phyloP scores from a whole-genome alignment of 73 alveolate genomes.

The Uronychia binucleata region DNA sequence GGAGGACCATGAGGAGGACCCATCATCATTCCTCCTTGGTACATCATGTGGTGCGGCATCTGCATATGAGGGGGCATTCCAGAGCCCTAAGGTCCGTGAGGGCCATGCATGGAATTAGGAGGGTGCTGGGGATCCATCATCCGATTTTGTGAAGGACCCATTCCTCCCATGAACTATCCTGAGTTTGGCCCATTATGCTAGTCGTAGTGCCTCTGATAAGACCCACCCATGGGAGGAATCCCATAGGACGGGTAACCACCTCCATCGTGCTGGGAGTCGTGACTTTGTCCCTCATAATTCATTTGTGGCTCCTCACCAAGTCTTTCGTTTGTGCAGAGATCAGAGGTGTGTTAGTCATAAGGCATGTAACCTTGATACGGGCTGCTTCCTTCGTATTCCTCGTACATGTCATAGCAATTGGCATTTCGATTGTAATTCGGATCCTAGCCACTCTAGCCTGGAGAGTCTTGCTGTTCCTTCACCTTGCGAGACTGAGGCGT shows the following conservation, averaged over 20 bases:
- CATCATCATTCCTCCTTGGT: not conserved
- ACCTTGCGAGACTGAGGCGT: not conserved
- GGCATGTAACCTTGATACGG: too few species aligned
- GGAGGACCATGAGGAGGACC: too few species aligned
- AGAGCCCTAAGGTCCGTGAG: too few species aligned
- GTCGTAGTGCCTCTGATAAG: not conserved
- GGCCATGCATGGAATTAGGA: too few species aligned
- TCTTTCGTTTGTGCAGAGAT: too few species aligned
- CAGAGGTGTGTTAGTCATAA: too few species aligned
- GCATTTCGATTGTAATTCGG: not conserved
- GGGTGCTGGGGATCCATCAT: too few species aligned
- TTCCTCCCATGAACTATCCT: not conserved
- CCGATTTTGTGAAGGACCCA: not conserved
- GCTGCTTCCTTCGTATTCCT: not conserved
- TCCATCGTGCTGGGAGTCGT: too few species aligned
- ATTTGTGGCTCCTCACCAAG: too few species aligned
- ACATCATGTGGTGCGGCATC: not conserved
- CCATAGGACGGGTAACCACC: too few species aligned
- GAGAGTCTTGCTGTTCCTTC: not conserved
- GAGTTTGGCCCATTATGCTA: not conserved
- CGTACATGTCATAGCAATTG: not conserved
- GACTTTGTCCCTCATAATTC: too few species aligned
- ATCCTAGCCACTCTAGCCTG: not conserved
- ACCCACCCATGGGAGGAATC: not conserved
- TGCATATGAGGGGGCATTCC: slow-evolving; percentile 1